These are phyloP conservation scores for Caloboletus firmus DNA, from an alignment of 1,284 basidiomycete species.

Conservation along the genomic window DNA sequence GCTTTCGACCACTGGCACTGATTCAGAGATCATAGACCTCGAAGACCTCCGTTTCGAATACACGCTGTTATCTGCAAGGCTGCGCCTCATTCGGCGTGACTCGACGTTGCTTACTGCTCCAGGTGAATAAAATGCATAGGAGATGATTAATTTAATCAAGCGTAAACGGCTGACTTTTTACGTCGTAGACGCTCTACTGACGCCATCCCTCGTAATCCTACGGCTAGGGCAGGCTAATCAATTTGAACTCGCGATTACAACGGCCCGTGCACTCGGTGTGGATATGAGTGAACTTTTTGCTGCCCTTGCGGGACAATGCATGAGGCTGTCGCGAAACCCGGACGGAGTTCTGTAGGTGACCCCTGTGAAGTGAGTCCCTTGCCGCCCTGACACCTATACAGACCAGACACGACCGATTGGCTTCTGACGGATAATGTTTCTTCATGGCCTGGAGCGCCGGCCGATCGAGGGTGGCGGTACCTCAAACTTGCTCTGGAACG, in stretches of 20 bases:
- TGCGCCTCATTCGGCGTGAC: conserved; percentile 71
- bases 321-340: conserved; percentile 65
- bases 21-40: conserved; percentile 78
- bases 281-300: conserved; percentile 89
- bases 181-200: conserved; percentile 58
- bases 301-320: conserved; percentile 75
- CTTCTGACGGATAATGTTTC: conserved; percentile 77
- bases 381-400: conserved; percentile 32
- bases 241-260: conserved; percentile 79
- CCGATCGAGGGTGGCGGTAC: conserved; percentile 86
- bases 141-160: conserved; percentile 18
- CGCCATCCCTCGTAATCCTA: conserved; percentile 75
- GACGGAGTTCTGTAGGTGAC: conserved; percentile 53
- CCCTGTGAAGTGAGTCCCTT: conserved; percentile 5
- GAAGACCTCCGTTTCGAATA: conserved; percentile 86
- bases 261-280: conserved; percentile 74
- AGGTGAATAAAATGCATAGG: conserved; percentile 39
- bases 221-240: conserved; percentile 78
- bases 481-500: conserved; percentile 77
- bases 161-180: conserved; percentile 17
- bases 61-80: conserved; percentile 73
- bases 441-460: conserved; percentile 80
- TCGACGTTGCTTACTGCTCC: conserved; percentile 51
- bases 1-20: conserved; percentile 62
- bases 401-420: conserved; percentile 75